Percentiles rank a stretch among this genome's conserved stretches.
These are phyloP conservation scores for Alternaria ventricosa DNA, from an alignment of 2,329 filamentous ascomycete species.

Conservation along the genomic window DNA sequence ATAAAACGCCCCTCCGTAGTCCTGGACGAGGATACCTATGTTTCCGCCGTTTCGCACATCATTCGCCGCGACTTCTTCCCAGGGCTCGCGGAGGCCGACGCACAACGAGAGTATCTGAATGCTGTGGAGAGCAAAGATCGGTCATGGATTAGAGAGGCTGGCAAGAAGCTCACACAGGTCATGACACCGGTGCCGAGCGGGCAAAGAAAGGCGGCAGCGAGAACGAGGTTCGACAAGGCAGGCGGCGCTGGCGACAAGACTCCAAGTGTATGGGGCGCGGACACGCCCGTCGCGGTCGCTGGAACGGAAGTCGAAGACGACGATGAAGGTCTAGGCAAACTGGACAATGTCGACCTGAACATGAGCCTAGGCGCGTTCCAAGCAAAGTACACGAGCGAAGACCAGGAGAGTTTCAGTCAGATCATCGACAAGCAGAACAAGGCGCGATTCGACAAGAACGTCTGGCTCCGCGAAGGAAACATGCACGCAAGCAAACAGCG, in stretches of 20 bases:
- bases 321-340: slow-evolving; percentile 47
- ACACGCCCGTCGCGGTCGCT: slow-evolving; percentile 72
- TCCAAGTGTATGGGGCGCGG: slow-evolving; percentile 68
- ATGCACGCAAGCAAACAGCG: slow-evolving; percentile 73
- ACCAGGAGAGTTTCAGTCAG: slow-evolving; percentile 96
- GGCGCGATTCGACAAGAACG: slow-evolving; percentile 82
- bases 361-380: slow-evolving; percentile 88
- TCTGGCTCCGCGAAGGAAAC: slow-evolving; percentile 88
- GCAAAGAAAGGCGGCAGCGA: slow-evolving; percentile 42
- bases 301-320: slow-evolving; percentile 43
- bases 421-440: slow-evolving; percentile 89
- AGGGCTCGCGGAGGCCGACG: slow-evolving; percentile 82
- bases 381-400: slow-evolving; percentile 92
- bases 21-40: slow-evolving; percentile 93
- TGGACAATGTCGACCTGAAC: slow-evolving; percentile 69
- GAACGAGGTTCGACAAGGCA: slow-evolving; percentile 25
- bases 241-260: slow-evolving; percentile 57
- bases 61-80: slow-evolving; percentile 98
- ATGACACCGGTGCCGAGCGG: slow-evolving; percentile 77
- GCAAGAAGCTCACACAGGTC: slow-evolving; percentile 67
- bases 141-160: slow-evolving; percentile 84
- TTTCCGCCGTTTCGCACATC: slow-evolving; percentile 87
- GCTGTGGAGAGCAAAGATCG: slow-evolving; percentile 85
- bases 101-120: slow-evolving; percentile 90
- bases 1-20: slow-evolving; percentile 90